A percentile compares a stretch with the other conserved stretches of the same genome.
phyloP scores from a whole-genome alignment of 345 rosid species.

The Citrus trifoliata region DNA sequence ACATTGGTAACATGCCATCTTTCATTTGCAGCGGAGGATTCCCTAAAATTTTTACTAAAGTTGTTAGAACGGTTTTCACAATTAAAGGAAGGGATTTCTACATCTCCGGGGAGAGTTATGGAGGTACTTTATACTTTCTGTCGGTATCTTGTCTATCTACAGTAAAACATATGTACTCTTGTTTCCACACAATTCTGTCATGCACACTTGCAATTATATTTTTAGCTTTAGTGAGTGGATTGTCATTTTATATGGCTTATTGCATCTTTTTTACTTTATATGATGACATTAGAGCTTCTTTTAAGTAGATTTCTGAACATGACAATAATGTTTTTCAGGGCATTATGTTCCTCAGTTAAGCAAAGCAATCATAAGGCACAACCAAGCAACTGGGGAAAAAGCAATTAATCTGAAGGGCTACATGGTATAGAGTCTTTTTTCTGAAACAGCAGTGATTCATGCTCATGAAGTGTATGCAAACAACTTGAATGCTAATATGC shows the following conservation, averaged over 20 bases:
- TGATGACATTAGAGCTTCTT: not conserved
- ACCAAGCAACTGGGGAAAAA: constrained; percentile 36
- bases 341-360: constrained; percentile 97
- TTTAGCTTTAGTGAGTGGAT: not conserved
- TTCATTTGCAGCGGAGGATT: constrained; percentile 62
- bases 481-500: constrained; percentile 8
- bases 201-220: not conserved
- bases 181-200: not conserved
- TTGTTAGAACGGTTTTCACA: constrained; percentile 95
- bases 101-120: constrained; percentile 89
- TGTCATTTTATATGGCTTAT: not conserved
- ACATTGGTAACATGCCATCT: constrained; percentile 2
- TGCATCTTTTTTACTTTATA: not conserved
- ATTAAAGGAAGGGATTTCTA: constrained; percentile 83
- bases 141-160: not conserved
- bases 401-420: constrained; percentile 80
- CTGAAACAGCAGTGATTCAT: not conserved
- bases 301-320: constrained; percentile 4
- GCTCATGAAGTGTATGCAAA: not conserved
- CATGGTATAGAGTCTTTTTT: constrained; percentile 51
- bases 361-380: constrained; percentile 63
- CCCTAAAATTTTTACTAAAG: constrained; percentile 63
- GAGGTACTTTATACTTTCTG: constrained; percentile 36
- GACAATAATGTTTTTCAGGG: constrained; percentile 41
- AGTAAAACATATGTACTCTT: no score